Evolutionary conservation across 73 alveolate species (phyloP).

Genomic region (Halteria grandinella): DNA sequence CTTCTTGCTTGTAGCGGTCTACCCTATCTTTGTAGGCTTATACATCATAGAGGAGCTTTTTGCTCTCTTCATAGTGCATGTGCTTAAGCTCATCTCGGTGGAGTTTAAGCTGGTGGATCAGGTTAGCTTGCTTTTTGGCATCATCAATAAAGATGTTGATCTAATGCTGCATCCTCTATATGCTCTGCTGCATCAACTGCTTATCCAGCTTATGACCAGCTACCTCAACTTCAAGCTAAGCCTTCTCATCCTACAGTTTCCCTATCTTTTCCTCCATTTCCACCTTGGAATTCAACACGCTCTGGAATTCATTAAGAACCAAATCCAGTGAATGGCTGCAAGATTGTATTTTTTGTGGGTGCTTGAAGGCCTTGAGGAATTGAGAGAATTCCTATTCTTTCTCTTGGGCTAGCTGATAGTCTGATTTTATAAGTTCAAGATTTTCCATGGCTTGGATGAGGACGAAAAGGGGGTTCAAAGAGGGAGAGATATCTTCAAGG

Average conservation of each 20-base stretch:
- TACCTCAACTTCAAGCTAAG: conserved; percentile 5
- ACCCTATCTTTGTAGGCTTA: conserved; percentile 15
- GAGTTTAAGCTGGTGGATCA: background rate
- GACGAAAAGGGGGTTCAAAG: conserved; percentile 6
- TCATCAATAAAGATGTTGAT: background rate
- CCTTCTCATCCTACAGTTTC: background rate
- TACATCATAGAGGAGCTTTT: conserved; percentile 16
- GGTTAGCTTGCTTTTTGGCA: background rate
- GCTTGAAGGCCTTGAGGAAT: conserved; percentile 8
- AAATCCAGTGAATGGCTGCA: conserved; percentile 9
- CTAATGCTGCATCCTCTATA: background rate
- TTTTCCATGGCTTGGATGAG: background rate
- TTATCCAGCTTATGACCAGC: conserved; percentile 8
- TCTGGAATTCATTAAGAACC: background rate
- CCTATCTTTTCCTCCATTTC: conserved; percentile 17
- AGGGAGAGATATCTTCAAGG: conserved; percentile 11
- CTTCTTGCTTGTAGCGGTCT: conserved; percentile 1
- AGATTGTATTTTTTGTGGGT: conserved; percentile 3
- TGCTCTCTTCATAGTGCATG: conserved; percentile 31
- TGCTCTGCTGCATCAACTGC: background rate
- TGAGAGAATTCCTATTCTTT: conserved; percentile 29
- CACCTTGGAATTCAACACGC: background rate
- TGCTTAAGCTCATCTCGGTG: conserved; percentile 1
- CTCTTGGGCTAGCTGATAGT: background rate
- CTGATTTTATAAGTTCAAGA: conserved; percentile 9